Evolutionary conservation across 169 alveolate species (phyloP).

Genomic region (Blepharisma undulans): DNA sequence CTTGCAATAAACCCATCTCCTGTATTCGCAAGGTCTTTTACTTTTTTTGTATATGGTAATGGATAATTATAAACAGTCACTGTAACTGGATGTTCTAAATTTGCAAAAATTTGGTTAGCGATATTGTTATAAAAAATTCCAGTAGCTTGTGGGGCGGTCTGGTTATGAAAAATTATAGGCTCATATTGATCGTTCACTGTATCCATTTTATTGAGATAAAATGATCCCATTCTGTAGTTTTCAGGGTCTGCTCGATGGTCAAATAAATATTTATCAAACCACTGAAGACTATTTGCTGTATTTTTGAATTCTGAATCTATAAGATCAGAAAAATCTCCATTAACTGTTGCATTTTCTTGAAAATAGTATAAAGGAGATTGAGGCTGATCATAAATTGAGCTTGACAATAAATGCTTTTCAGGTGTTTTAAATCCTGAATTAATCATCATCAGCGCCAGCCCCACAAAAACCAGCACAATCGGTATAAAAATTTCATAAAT

Average conservation of each 20-base stretch:
- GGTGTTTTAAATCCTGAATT: neutral
- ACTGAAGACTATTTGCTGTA: neutral
- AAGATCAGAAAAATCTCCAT: neutral
- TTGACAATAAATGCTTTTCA: neutral
- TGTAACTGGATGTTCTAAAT: neutral
- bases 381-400: neutral
- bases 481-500: constrained; percentile 23
- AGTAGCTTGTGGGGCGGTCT: neutral
- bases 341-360: neutral
- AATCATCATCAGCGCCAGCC: constrained; percentile 9
- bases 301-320: neutral
- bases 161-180: neutral
- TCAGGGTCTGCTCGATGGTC: neutral
- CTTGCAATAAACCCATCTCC: constrained; percentile 24
- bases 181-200: neutral
- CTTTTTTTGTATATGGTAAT: neutral
- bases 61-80: constrained; percentile 7
- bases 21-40: neutral
- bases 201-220: neutral
- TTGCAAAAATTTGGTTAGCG: neutral
- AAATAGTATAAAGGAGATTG: neutral
- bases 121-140: neutral
- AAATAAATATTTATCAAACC: neutral
- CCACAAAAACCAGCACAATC: constrained; percentile 3
- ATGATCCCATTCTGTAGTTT: neutral